A percentile compares a stretch with the other conserved stretches of the same genome.
Conservation (phyloP, 2,329 filamentous ascomycete genomes). For the Erysiphe pisi region DNA sequence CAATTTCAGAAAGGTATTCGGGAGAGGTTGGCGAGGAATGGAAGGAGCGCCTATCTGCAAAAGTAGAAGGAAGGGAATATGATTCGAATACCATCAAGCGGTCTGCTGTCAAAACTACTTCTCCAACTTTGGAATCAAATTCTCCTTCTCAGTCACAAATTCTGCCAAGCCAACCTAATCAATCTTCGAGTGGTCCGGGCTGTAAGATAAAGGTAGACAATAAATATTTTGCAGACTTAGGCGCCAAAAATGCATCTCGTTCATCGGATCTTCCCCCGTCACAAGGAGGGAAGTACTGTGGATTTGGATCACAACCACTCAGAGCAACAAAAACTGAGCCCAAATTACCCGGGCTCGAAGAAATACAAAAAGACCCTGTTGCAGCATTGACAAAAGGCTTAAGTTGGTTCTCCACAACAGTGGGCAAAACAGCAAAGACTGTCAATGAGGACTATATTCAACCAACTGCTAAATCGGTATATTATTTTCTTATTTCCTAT, state of each 20-base stretch:
- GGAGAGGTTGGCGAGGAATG: constrained; percentile 87
- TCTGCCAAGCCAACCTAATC: constrained; percentile 32
- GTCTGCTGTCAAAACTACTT: constrained; percentile 28
- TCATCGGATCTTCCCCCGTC: constrained; percentile 66
- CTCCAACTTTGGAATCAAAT: constrained; percentile 25
- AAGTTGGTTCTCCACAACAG: constrained; percentile 82
- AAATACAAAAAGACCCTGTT: constrained; percentile 83
- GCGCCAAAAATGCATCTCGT: constrained; percentile 67
- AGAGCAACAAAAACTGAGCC: constrained; percentile 42
- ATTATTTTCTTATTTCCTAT: constrained; percentile 32
- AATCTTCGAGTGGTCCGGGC: constrained; percentile 35
- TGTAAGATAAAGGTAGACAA: constrained; percentile 60
- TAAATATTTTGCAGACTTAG: constrained; percentile 78
- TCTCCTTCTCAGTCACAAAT: constrained; percentile 33
- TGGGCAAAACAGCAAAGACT: constrained; percentile 80
- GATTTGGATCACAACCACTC: constrained; percentile 66
- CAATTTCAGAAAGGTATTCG: constrained; percentile 81
- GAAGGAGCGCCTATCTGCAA: constrained; percentile 78
- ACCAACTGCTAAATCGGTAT: constrained; percentile 77
- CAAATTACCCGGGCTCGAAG: constrained; percentile 60
- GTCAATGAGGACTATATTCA: constrained; percentile 88
- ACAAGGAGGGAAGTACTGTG: constrained; percentile 84
- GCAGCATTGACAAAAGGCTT: constrained; percentile 84
- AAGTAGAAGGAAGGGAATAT: constrained; percentile 80
- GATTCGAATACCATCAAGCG: constrained; percentile 43